Evolutionary conservation across 768 basidiomycete genomes (phyloP), one percentile per base, ranked within the genome.

Genomic region (Naematelia aurantialba): DNA sequence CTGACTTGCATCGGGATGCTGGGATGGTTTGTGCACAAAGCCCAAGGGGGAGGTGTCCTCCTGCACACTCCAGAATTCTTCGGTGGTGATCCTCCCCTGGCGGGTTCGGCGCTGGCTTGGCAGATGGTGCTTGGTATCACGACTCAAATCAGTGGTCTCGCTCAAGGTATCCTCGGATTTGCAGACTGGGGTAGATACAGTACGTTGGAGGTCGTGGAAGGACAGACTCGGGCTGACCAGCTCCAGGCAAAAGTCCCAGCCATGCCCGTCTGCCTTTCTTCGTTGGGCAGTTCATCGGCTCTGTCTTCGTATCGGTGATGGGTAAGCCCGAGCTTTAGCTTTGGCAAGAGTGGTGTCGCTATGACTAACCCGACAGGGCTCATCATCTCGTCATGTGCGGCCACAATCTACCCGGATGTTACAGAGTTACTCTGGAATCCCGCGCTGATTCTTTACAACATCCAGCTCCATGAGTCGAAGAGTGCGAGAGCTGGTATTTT

Each of bases 41-140:
- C 61, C 4, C 57, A 57, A 10, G 61, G 61, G 19, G 61, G 57
- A 8, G 61, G 61, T 25, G 52, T 57, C 3, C 29, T 58, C 10
- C 59, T 63, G 39, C 42, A 55, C 19, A 49, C 51, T 2, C 34
- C 34, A 39, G 17, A 8, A 17, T 17, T 8, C 17, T 39, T 39
- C 34, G 17, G 34, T 39, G 34, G 34, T 39, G 34, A 8, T 8
- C 34, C 34, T 8, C 17, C 17, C 8, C 34, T 39, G 8, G 8
- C 8, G 17, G 34, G 34, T 17, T 39, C 34, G 34, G 34, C 34
- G 8, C 17, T 39, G 34, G 34, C 34, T 8, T 39, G 34, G 34
- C 34, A 39, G 34, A 39, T 39, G 17, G 34, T 39, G 34, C 34
- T 39, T 17, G 34, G 34, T 39, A 39, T 39, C 34, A 39, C 34